Evolutionary conservation across 768 basidiomycete genomes (phyloP).

Genomic region (Lactarius hengduanensis): DNA sequence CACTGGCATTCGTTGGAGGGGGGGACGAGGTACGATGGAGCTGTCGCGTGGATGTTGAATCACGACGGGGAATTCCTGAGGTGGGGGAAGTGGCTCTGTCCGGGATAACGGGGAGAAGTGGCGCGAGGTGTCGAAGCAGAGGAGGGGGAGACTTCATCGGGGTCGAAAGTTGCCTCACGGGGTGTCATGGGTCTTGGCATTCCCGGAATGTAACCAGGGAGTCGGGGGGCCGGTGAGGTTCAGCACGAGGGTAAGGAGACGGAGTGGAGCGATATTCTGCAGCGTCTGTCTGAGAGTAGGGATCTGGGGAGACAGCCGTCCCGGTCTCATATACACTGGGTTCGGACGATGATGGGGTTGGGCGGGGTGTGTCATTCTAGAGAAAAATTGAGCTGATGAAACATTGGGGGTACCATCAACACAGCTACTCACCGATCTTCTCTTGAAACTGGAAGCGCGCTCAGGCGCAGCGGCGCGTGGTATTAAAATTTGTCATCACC

Average conservation of each 20-base stretch:
- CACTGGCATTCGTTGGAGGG: conserved; percentile 38
- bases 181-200: conserved; percentile 93
- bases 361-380: conserved; percentile 11
- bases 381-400: conserved; percentile 2
- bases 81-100: conserved; percentile 38
- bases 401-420: neutral
- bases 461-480: conserved; percentile 50
- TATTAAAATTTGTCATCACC: conserved; percentile 69
- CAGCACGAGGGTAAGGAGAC: conserved; percentile 53
- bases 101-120: conserved; percentile 55
- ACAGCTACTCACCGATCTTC: conserved; percentile 25
- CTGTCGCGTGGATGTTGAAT: conserved; percentile 49
- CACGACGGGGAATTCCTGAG: conserved; percentile 47
- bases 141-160: conserved; percentile 70
- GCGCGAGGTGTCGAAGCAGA: conserved; percentile 75
- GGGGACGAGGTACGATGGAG: conserved; percentile 51
- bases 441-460: conserved; percentile 21
- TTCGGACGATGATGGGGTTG: neutral
- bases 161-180: conserved; percentile 61
- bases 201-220: conserved; percentile 86
- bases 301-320: conserved; percentile 71
- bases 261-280: conserved; percentile 59
- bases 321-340: conserved; percentile 55
- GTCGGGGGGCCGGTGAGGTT: conserved; percentile 50
- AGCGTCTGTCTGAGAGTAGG: conserved; percentile 44